Base-by-base conservation (phyloP, 208 protist genomes). In the Wallacemonas sp. region DNA sequence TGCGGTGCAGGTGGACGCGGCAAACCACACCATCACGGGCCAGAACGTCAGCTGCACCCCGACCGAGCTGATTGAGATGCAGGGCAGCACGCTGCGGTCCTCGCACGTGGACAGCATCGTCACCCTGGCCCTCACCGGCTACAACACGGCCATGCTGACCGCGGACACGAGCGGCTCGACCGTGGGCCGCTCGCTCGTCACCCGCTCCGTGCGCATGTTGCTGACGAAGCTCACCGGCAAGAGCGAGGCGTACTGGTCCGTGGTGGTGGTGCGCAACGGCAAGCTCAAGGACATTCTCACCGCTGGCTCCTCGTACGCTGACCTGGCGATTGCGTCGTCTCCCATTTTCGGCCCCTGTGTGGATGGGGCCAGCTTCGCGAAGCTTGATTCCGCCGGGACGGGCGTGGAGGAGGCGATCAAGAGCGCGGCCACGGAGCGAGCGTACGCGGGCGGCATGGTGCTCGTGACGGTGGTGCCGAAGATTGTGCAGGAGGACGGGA, bases 261-360 rank as follows among this genome's bases (percentile, higher is more conserved):
- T 76, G 36, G 65, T 70, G 18, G 79, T 86, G 42, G 45, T 78
- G 57, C 73, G 75, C 44, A 71, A 55, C 49, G 36, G 65, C 44
- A 75, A 74, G 39, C 57, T 74, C 29, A 72, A 69, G 61, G 84
- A 91, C 68, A 79, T 87, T 57, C 71, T 91, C 46, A 67, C 72
- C 22, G 57, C 69, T 12, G 23, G 33, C 52, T 57, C 72, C 7
- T 49, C 70, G 45, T 87, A 86, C 68, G 70, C 65, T 29, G 68
- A 77, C 26, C 50, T 85, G 1, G 59, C 76, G 23, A 44, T 91
- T 36, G 81, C 73, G 42, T 79, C 78, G 31, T 87, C 81, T 5
- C 84, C 84, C 29, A 67, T 87, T 25, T 91, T 85, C 29, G 84
- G 84, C 39, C 83, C 83, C 25, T 63, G 72, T 36, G 42, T 70